These are phyloP conservation scores for Kodamaea kaohsiungensis DNA, from an alignment of 805 yeast genomes.

Conservation along the genomic window DNA sequence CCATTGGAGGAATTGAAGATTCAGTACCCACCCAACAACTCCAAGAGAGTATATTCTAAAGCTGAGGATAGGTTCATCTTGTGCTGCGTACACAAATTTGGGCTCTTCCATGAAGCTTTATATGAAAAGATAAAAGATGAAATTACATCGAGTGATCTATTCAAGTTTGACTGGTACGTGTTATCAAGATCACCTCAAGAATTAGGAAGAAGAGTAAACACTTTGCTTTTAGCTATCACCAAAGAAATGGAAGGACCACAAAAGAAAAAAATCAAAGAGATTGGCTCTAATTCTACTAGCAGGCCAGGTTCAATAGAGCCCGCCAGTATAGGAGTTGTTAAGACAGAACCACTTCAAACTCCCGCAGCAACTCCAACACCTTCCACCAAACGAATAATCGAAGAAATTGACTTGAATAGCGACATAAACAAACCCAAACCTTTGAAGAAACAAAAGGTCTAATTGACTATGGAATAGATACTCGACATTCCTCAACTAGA, in stretches of 20 bases:
- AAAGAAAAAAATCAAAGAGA: slow-evolving; percentile 17
- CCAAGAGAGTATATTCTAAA: slow-evolving; percentile 69
- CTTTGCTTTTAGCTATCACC: slow-evolving; percentile 65
- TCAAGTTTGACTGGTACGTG: slow-evolving; percentile 74
- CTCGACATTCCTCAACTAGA: not conserved
- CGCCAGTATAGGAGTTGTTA: not conserved
- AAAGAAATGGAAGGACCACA: slow-evolving; percentile 70
- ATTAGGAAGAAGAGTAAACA: slow-evolving; percentile 65
- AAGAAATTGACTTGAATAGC: not conserved
- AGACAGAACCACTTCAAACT: not conserved
- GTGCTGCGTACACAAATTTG: slow-evolving; percentile 61
- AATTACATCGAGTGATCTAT: slow-evolving; percentile 56
- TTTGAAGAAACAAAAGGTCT: not conserved
- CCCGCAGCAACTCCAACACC: not conserved
- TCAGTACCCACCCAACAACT: slow-evolving; percentile 81
- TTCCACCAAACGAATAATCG: not conserved
- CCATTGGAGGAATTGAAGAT: slow-evolving; percentile 65
- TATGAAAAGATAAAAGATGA: slow-evolving; percentile 68
- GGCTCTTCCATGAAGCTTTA: slow-evolving; percentile 58
- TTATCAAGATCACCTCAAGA: slow-evolving; percentile 72
- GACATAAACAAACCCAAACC: not conserved
- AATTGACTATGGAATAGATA: not conserved
- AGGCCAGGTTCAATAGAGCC: slow-evolving; percentile 42
- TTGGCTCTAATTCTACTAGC: slow-evolving; percentile 23
- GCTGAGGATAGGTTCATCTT: slow-evolving; percentile 71